A percentile compares a stretch with the other conserved stretches of the same genome.
These are phyloP conservation scores for Prunella vulgaris DNA, from an alignment of 257 asterid genomes.

Conservation along the genomic window DNA sequence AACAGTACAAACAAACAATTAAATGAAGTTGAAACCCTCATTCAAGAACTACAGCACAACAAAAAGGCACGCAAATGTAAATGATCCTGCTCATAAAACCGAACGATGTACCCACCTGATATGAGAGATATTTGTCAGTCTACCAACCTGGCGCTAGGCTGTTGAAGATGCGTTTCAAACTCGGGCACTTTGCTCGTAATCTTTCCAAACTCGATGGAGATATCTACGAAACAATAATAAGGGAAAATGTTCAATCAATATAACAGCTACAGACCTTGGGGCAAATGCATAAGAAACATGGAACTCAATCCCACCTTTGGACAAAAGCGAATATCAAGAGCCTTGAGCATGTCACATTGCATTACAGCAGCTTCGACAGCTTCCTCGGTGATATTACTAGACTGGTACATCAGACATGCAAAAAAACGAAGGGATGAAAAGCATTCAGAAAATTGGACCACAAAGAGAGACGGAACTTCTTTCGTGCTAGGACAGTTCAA, in stretches of 20 bases:
- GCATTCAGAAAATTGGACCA: not conserved
- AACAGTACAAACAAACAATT: not conserved
- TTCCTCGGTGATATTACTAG: slow-evolving; percentile 61
- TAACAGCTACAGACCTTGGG: not conserved
- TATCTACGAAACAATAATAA: slow-evolving; percentile 34
- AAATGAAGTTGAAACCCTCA: not conserved
- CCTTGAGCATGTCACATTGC: slow-evolving; percentile 65
- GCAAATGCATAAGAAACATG: not conserved
- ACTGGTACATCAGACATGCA: slow-evolving; percentile 33
- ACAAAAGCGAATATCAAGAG: slow-evolving; percentile 86
- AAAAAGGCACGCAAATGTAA: not conserved
- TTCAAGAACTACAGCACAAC: not conserved
- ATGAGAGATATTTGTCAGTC: not conserved
- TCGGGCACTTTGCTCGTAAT: slow-evolving; percentile 56
- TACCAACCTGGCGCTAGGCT: slow-evolving; percentile 43
- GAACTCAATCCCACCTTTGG: slow-evolving; percentile 43
- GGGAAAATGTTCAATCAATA: not conserved
- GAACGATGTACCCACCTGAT: not conserved
- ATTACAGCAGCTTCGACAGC: slow-evolving; percentile 64
- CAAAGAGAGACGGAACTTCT: not conserved
- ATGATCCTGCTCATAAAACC: not conserved
- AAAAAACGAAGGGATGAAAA: not conserved
- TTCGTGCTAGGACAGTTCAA: not conserved
- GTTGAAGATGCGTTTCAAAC: slow-evolving; percentile 70
- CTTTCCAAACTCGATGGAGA: slow-evolving; percentile 45